phyloP scores from a whole-genome alignment of 176 grass and related monocot genomes.

The Aegilops umbellulata region DNA sequence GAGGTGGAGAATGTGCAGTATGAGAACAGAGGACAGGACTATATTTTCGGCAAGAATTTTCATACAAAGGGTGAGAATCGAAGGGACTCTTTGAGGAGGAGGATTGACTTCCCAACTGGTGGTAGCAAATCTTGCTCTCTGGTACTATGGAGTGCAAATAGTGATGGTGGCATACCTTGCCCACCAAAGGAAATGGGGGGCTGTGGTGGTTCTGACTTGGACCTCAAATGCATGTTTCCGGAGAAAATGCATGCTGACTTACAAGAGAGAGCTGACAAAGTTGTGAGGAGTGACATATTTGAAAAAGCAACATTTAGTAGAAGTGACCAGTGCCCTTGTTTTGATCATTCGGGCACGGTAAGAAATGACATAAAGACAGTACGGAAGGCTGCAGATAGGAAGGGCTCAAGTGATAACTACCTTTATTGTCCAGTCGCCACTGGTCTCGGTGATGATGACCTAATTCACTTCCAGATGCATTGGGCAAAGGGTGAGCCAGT shows the following conservation, averaged over 20 bases:
- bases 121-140: not conserved
- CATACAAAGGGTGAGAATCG: not conserved
- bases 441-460: constrained; percentile 44
- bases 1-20: constrained; percentile 7
- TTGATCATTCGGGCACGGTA: constrained; percentile 27
- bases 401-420: constrained; percentile 69
- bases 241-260: constrained; percentile 49
- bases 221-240: constrained; percentile 50
- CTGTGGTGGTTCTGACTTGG: constrained; percentile 45
- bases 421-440: constrained; percentile 62
- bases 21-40: constrained; percentile 33
- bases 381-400: constrained; percentile 50
- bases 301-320: not conserved
- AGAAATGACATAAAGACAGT: constrained; percentile 25
- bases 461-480: constrained; percentile 77
- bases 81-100: constrained; percentile 15
- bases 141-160: constrained; percentile 50
- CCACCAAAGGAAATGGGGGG: constrained; percentile 68
- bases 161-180: constrained; percentile 78
- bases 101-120: not conserved
- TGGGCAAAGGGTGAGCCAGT: constrained; percentile 89
- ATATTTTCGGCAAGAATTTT: constrained; percentile 38
- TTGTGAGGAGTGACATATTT: constrained; percentile 35
- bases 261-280: constrained; percentile 49
- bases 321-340: constrained; percentile 41